These are phyloP conservation scores for Meredithiella fracta DNA, from an alignment of 2,329 filamentous ascomycete genomes.

Conservation along the genomic window DNA sequence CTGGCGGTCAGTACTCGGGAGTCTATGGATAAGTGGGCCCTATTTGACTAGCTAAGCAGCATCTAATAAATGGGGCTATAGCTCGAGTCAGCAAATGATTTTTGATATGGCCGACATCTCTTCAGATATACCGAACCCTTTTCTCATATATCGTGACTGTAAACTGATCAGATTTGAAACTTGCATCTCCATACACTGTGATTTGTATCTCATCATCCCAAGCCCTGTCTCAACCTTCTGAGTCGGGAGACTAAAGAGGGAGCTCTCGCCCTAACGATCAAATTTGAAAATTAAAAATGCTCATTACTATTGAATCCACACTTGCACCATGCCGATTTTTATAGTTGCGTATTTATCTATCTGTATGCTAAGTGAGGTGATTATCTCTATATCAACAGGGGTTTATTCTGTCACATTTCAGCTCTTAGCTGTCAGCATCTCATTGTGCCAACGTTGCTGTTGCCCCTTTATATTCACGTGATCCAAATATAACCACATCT, in stretches of 20 bases:
- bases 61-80: background rate
- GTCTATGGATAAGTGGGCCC: too few species aligned
- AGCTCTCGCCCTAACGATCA: background rate
- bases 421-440: background rate
- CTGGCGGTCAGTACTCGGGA: too few species aligned
- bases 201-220: background rate
- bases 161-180: background rate
- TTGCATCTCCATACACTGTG: background rate
- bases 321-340: background rate
- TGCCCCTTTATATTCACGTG: background rate
- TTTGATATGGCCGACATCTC: too few species aligned
- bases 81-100: background rate
- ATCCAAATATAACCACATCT: too few species aligned
- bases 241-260: background rate
- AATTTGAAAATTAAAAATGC: slow-evolving; percentile 2
- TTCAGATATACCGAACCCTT: background rate
- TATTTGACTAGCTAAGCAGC: background rate
- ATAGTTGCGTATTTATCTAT: background rate
- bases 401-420: background rate
- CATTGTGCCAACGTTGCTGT: background rate
- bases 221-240: background rate
- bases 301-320: background rate
- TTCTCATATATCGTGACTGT: background rate
- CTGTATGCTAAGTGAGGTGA: background rate
- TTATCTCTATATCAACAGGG: too few species aligned